Evolutionary conservation across 2,329 filamentous ascomycete genomes (phyloP), one percentile per base, ranked within the genome.

Genomic region (Huntiella moniliformis): DNA sequence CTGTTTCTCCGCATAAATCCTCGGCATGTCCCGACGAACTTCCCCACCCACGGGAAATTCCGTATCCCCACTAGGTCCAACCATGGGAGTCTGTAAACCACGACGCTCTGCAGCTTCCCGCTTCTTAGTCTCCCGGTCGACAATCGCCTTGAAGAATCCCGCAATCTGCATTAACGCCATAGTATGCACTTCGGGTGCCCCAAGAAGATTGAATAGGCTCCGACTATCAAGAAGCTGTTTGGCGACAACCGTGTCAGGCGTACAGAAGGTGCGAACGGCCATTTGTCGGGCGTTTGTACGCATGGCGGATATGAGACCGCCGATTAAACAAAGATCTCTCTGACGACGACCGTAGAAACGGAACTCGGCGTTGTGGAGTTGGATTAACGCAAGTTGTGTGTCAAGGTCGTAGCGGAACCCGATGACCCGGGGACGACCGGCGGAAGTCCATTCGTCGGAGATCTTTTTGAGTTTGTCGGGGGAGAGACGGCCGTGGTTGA

Each of bases 381-480:
- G 54, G 16, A 75, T 56, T 8, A 77, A 63, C 8, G 73, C 68
- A n/a, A 76, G 54, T 57, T 76, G 73, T 1, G 71, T 74, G 58
- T 75, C 71, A 2, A 75, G 56, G 50, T 77, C 71, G 55, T 72
- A 76, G 13, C 70, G 68, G 55, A 74, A 76, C 10, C 68, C 67
- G 16, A 71, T 57, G 6, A 76, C 71, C 46, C 63, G 65, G 4
- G 71, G 70, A 0, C 68, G 69, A 35, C 71, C 71, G 51, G 67
- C 65, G 38, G 64, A 60, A 17, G 61, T 57, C 73, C 71, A 77
- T 4, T 53, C 56, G 43, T 74, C 69, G 2, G 65, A 62, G 5
- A 73, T 57, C 49, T 63, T 66, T 52, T 68, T 68, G 49, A 71
- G 63, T 53, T 70, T 68, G 52, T 66, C 63, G 0, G 65, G 59